Base-by-base conservation (phyloP, 2,329 filamentous ascomycete species). In the Huntiella abstrusa region DNA sequence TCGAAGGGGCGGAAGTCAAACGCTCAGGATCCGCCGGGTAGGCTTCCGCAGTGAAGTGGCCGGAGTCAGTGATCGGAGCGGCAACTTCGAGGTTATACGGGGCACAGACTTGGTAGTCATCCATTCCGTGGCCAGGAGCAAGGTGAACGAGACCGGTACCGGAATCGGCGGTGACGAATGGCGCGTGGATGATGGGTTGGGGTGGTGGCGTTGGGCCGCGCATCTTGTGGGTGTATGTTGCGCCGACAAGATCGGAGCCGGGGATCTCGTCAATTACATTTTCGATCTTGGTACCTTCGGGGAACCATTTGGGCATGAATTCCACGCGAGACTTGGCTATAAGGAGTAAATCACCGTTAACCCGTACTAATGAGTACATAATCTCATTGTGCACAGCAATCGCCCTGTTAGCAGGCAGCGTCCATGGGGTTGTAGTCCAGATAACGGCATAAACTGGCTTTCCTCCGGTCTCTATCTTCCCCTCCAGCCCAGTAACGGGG, bases 381-480 rank as follows among this genome's bases (percentile, higher is more conserved):
- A 96, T 63, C 35, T 83, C 75, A 5, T 73, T 65, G 54, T 85
- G 77, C 33, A 96, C 71, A 2, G 85, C 87, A 58, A 98, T 86
- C 0, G 84, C 87, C 57, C 76, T 77, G 59, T 98, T 98, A 2
- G 88, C 87, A 0, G 91, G 88, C 4, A 98, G 66, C 0, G 91
- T 98, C 91, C 91, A 98, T 0, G 91, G 91, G 1, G 91, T 98
- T 0, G 91, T 98, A 2, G 91, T 98, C 91, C 91, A 98, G 44
- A 96, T 83, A n/a, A 91, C 71, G n/a, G 82, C 84, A 58, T 71
- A 80, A 8, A 95, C 57, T 4, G 67, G 63, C 3, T 68, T 67
- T 43, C 60, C 58, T 5, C 58, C 59, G 15, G 19, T 10, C n/a
- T 45, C 13, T 3, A 41, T 41, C 2, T 47, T 45, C 5, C 13